Base-by-base conservation (phyloP, 2,329 filamentous ascomycete genomes). In the Verticillium longisporum region DNA sequence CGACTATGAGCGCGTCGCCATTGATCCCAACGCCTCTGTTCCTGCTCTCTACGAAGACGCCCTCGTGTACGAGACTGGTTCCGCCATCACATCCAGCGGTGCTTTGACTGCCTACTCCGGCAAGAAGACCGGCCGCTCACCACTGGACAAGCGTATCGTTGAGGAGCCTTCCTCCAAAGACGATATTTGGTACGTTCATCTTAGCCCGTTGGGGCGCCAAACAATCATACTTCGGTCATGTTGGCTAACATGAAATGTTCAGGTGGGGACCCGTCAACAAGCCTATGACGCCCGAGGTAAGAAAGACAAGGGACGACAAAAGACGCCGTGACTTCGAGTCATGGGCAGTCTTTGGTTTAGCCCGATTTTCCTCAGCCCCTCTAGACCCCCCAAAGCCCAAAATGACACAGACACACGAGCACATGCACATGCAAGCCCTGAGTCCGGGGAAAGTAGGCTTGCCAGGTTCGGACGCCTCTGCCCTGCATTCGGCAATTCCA, bases 231-330 rank as follows among this genome's bases (percentile, higher is more conserved):
- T 57, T 54, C 33, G 62, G 58, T 61, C 63, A 56, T 31, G 59
- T 63, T 62, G 57, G 60, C 61, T 65, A 64, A 61, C 50, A 57
- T 26, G 14, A 15, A 26, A 26, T 26, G n/a, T 32, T 57, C 26
- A 82, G 80, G 79, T 98, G 95, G 95, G 95, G 95, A 72, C 94
- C 95, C 61, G 95, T 99, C 69, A 99, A 99, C 85, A 98, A 98
- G 87, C 91, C 94, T 74, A 99, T 99, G 95, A 88, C 87, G 68
- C 86, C 92, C 70, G 93, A 98, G 77, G 95, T 98, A 89, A 87
- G 91, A 21, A 56, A 58, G 56, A 32, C 26, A 57, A 55, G 37
- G 36, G 26, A 26, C 26, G 26, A 26, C 26, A 26, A 26, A 26
- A 26, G 26, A 26, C 26, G 3, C 26, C 6, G 32, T 56, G 36